Base-by-base conservation (phyloP, 257 asterid genomes). In the Solanum gracilifrons region DNA sequence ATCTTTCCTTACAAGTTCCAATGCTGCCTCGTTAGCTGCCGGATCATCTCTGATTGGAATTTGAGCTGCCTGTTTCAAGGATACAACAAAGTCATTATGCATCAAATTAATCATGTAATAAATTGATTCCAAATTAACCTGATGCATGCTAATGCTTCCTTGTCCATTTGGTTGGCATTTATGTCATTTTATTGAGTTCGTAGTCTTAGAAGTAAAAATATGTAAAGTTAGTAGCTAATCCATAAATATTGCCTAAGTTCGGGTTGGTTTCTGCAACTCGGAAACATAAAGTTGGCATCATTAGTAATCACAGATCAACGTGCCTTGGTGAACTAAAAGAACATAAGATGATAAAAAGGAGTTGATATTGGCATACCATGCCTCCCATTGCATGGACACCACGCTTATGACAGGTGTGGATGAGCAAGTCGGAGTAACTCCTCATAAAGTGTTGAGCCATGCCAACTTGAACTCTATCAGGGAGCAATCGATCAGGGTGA, bases 321-420 rank as follows among this genome's bases (percentile, higher is more conserved):
- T 73, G 43, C 46, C 15, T 1, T 3, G 4, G 18, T 74, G 51
- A 74, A 74, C 31, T 29, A 16, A 69, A 43, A 25, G 46, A 87
- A 9, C 23, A 16, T 18, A 74, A 83, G 37, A 18, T 35, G 8
- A n/a, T 41, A 15, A 80, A 48, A 79, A 33, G 23, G 32, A 84
- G 11, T 10, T 66, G 3, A 43, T 23, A 8, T 51, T 18, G 71
- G 6, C 89, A 13, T 90, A 93, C 98, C 99, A 97, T 97, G 20
- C 99, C 99, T 46, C 99, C 99, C 99, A 97, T 96, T 85, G 98
- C 99, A 12, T 96, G 99, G 9, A 95, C 99, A 1, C 99, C 98
- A 0, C 98, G 99, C 31, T 94, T 86, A 77, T 96, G 99, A 80
- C 99, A 96, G 0, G 98, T 96, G 84, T 94, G 68, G 75, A 97